phyloP scores from a whole-genome alignment of 345 rosid genomes.

The Eucalyptus cloeziana region DNA sequence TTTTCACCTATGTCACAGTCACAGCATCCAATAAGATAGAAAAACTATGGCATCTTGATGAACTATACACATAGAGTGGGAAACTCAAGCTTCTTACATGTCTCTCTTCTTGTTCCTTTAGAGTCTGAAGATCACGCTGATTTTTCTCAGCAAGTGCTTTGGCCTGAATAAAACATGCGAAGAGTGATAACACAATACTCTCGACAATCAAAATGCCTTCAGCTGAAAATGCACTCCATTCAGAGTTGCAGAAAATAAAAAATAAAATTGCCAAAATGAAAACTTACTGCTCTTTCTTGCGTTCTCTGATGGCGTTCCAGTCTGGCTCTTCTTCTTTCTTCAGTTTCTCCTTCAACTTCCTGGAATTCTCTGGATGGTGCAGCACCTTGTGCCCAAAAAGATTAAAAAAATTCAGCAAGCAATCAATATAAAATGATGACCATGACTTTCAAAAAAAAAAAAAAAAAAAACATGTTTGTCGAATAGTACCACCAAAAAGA shows the following conservation, averaged over 20 bases:
- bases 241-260: neutral
- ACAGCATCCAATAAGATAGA: neutral
- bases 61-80: neutral
- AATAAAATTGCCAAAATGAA: neutral
- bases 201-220: neutral
- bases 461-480: neutral
- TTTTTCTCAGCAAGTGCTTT: conserved; percentile 43
- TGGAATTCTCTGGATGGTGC: conserved; percentile 21
- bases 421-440: neutral
- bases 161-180: conserved; percentile 9
- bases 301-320: conserved; percentile 37
- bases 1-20: neutral
- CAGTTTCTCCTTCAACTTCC: conserved; percentile 33
- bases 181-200: neutral
- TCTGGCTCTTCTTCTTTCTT: conserved; percentile 29
- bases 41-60: neutral
- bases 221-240: neutral
- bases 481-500: conserved; percentile 16
- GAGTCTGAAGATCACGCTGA: conserved; percentile 31
- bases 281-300: conserved; percentile 31
- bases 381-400: conserved; percentile 7
- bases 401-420: neutral
- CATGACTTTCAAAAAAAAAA: neutral
- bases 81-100: conserved; percentile 16
- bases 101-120: conserved; percentile 42